Percentiles rank a stretch among this genome's conserved stretches.
phyloP scores from a whole-genome alignment of 2,329 filamentous ascomycete species.

The Kalmusia sp. region DNA sequence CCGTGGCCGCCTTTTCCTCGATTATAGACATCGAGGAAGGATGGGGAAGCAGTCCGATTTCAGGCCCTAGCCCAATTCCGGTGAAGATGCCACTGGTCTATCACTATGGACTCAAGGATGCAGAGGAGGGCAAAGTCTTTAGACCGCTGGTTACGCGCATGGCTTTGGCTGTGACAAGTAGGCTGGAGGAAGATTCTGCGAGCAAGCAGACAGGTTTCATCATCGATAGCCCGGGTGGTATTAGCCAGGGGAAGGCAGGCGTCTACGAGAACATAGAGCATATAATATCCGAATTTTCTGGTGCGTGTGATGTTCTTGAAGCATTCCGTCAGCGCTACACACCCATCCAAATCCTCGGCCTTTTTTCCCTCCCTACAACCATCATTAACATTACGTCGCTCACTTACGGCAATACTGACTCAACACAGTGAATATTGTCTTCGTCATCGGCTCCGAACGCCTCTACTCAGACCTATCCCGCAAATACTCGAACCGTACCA shows the following conservation, averaged over 20 bases:
- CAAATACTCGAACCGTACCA: constrained; percentile 65
- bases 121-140: constrained; percentile 75
- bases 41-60: constrained; percentile 90
- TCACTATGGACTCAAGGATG: constrained; percentile 77
- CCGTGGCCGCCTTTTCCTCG: constrained; percentile 84
- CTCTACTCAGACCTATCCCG: constrained; percentile 77
- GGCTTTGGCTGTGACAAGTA: constrained; percentile 77
- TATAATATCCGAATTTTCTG: constrained; percentile 73
- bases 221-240: constrained; percentile 79
- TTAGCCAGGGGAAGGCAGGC: constrained; percentile 67
- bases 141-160: constrained; percentile 76
- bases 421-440: constrained; percentile 72
- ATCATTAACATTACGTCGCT: background rate
- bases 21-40: constrained; percentile 88
- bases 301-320: constrained; percentile 50
- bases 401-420: constrained; percentile 31
- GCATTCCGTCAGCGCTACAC: background rate
- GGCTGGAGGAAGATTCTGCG: constrained; percentile 76
- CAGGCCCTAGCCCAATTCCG: constrained; percentile 84
- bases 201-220: constrained; percentile 79
- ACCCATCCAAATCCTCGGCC: background rate
- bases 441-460: constrained; percentile 81
- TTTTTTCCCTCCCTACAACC: background rate
- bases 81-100: constrained; percentile 93
- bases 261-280: constrained; percentile 82